Evolutionary conservation across 495 filamentous ascomycete genomes (phyloP).

Genomic region (Pseudomonodictys pantanalensis): DNA sequence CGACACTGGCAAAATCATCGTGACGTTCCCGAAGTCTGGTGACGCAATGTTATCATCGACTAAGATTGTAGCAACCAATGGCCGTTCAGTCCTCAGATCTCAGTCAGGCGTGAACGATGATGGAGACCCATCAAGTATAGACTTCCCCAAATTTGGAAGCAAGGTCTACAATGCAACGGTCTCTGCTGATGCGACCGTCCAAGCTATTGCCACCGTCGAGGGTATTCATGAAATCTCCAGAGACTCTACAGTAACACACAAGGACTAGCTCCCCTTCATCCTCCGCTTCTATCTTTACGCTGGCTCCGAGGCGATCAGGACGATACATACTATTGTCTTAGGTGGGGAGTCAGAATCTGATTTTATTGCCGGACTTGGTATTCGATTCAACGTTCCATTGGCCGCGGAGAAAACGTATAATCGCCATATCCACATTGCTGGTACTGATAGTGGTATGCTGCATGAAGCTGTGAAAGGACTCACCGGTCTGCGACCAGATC

Average conservation of each 20-base stretch:
- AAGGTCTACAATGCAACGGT: slow-evolving; percentile 12
- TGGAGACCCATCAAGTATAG: background rate
- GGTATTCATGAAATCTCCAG: slow-evolving; percentile 2
- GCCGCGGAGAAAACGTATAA: slow-evolving; percentile 7
- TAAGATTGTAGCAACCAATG: slow-evolving; percentile 7
- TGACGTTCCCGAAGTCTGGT: slow-evolving; percentile 11
- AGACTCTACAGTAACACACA: background rate
- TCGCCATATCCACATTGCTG: slow-evolving; percentile 16
- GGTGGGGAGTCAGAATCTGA: slow-evolving; percentile 7
- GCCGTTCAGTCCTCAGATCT: slow-evolving; percentile 1
- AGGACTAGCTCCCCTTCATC: slow-evolving; percentile 18
- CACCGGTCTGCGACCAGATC: slow-evolving; percentile 13
- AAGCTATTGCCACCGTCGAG: slow-evolving; percentile 7
- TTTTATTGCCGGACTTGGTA: slow-evolving; percentile 15
- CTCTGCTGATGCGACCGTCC: background rate
- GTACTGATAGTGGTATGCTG: slow-evolving; percentile 7
- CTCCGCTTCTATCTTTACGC: slow-evolving; percentile 17
- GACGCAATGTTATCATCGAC: slow-evolving; percentile 7
- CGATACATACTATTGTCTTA: slow-evolving; percentile 14
- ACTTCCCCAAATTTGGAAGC: slow-evolving; percentile 11
- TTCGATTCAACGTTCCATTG: slow-evolving; percentile 16
- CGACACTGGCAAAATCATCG: slow-evolving; percentile 10
- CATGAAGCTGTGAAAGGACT: slow-evolving; percentile 16
- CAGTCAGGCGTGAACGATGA: slow-evolving; percentile 6
- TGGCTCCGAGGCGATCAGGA: slow-evolving; percentile 7